Evolutionary conservation across 1,284 basidiomycete species (phyloP), one percentile per base, ranked within the genome.

Genomic region (Cryptococcus neoformans): DNA sequence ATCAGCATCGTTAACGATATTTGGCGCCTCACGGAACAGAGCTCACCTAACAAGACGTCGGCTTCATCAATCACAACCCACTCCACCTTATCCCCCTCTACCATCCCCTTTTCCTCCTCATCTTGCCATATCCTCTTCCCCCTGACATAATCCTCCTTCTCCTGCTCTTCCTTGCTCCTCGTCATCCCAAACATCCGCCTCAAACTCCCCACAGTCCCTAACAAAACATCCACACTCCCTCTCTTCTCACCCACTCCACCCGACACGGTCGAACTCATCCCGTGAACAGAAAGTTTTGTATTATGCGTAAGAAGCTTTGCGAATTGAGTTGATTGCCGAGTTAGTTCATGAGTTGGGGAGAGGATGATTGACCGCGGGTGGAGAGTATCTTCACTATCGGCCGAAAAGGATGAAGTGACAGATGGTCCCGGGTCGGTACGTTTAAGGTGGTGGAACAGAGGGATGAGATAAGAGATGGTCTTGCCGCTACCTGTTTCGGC

Each of bases 401-500:
- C 12, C 9, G 47, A 41, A 38, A 40, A 53, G 12, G 46, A 39
- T 7, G 46, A 44, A 17, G 51, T 58, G 67, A 89, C 85, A 2
- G 81, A 38, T 8, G 51, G 40, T 35, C 39, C 42, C 4, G 17
- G 40, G 46, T 77, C 74, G 12, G 69, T 80, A 51, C 78, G 72
- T 72, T 93, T 93, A 64, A 93, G 80, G 56, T 83, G 79, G 63
- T 92, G 88, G 3, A 93, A 80, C 48, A 93, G 73, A 0, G 91
- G 91, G 2, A 93, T 81, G 39, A 93, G 83, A 70, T 92, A 93
- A 1, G 91, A 90, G n/a, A 92, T 82, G 3, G 88, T 90, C 78
- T 94, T 94, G 1, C 91, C 91, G 0, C 89, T 90, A 7, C 91
- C 91, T 0, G 91, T 93, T 75, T 93, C 91, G 0, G 88, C 87